Percentiles rank a stretch among this genome's conserved stretches.
phyloP scores from a whole-genome alignment of 805 yeast species.

The Nakazawaea wyomingensis region DNA sequence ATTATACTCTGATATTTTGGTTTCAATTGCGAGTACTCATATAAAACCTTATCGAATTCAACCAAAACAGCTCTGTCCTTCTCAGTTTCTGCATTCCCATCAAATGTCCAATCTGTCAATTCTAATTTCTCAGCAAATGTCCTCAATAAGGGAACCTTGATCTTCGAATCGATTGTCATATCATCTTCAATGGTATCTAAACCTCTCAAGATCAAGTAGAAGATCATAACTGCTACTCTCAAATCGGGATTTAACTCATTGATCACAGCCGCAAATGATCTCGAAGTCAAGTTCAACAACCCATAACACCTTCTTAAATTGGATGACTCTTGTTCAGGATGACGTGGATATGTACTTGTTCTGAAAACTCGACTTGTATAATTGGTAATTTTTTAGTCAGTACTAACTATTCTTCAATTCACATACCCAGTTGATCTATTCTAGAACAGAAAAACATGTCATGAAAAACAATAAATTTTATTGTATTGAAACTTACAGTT shows the following conservation, averaged over 20 bases:
- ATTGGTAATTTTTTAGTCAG: background rate
- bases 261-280: constrained; percentile 94
- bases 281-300: constrained; percentile 64
- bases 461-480: background rate
- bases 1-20: constrained; percentile 76
- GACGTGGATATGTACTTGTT: constrained; percentile 45
- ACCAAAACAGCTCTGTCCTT: constrained; percentile 75
- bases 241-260: constrained; percentile 87
- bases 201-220: constrained; percentile 83
- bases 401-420: too few species aligned
- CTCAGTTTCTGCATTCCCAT: constrained; percentile 70
- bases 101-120: constrained; percentile 73
- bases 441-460: too few species aligned
- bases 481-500: constrained; percentile 36
- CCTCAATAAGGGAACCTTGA: constrained; percentile 73
- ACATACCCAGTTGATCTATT: too few species aligned
- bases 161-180: constrained; percentile 69
- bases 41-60: constrained; percentile 67
- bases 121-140: constrained; percentile 59
- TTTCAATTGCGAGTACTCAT: constrained; percentile 67
- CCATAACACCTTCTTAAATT: constrained; percentile 61
- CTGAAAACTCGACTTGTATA: constrained; percentile 42
- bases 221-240: constrained; percentile 73
- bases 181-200: constrained; percentile 96
- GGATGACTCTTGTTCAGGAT: constrained; percentile 30